Percentiles rank a stretch among this genome's conserved stretches.
Conservation (phyloP, 345 rosid species). For the Eucalyptus erythrocorys region DNA sequence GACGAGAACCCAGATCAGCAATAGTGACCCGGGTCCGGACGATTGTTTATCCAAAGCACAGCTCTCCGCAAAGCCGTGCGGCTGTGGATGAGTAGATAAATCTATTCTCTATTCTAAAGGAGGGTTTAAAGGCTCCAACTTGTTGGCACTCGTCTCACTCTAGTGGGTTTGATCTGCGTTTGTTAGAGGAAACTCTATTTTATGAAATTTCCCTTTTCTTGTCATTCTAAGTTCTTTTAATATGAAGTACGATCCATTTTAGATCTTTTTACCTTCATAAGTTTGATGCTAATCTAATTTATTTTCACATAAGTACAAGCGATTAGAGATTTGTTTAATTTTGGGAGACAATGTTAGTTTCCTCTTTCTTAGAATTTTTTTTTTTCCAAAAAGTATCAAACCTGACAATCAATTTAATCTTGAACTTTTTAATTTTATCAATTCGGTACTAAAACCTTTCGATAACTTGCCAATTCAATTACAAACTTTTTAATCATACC, state of each 20-base stretch:
- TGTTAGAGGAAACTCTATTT: background rate
- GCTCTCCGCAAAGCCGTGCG: background rate
- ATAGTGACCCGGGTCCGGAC: background rate
- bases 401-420: too few relatives aligned
- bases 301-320: too few relatives aligned
- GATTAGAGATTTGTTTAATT: background rate
- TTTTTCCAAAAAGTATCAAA: too few relatives aligned
- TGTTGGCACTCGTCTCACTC: background rate
- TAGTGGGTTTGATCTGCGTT: background rate
- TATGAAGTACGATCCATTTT: background rate
- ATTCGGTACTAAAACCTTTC: fast-evolving
- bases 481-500: too few relatives aligned
- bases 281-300: background rate
- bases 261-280: background rate
- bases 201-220: background rate
- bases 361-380: background rate
- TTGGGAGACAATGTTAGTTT: background rate
- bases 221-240: background rate
- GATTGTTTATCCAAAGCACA: background rate
- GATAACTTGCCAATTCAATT: too few relatives aligned
- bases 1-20: background rate
- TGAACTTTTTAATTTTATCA: too few relatives aligned
- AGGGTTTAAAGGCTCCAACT: background rate
- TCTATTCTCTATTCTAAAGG: background rate
- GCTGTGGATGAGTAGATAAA: background rate